These are phyloP conservation scores for Tetraselmis chui DNA, from an alignment of 139 green algal genomes.

Conservation along the genomic window DNA sequence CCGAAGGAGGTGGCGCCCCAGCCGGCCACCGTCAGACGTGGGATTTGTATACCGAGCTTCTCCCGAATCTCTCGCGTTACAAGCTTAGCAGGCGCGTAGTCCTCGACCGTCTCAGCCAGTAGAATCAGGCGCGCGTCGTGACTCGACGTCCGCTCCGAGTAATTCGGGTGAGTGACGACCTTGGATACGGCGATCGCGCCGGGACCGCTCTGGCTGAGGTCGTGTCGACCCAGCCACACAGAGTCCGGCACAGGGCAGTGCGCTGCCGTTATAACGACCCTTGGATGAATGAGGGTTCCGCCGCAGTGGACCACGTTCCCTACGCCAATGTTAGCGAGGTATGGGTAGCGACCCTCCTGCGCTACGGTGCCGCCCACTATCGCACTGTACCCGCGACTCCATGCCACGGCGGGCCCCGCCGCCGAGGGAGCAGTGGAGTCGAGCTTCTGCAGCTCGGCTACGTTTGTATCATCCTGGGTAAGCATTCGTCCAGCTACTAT, in stretches of 20 bases:
- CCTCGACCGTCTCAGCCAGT: background rate
- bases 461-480: no score
- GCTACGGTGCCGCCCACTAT: background rate
- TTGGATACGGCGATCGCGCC: background rate
- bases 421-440: no score
- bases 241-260: background rate
- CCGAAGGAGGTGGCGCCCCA: background rate
- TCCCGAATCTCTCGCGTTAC: background rate
- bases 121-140: background rate
- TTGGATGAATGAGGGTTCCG: background rate
- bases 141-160: background rate
- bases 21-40: background rate
- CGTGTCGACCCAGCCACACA: background rate
- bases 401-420: no score
- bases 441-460: no score
- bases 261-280: background rate
- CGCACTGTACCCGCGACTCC: background rate
- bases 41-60: background rate
- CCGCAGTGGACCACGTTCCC: background rate
- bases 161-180: background rate
- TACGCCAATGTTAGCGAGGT: background rate
- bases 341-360: background rate
- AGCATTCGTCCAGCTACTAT: no score
- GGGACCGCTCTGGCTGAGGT: background rate
- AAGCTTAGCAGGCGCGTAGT: background rate